Base-by-base conservation (phyloP, 192 early-diverging fungal genomes). In the Podila epigama region DNA sequence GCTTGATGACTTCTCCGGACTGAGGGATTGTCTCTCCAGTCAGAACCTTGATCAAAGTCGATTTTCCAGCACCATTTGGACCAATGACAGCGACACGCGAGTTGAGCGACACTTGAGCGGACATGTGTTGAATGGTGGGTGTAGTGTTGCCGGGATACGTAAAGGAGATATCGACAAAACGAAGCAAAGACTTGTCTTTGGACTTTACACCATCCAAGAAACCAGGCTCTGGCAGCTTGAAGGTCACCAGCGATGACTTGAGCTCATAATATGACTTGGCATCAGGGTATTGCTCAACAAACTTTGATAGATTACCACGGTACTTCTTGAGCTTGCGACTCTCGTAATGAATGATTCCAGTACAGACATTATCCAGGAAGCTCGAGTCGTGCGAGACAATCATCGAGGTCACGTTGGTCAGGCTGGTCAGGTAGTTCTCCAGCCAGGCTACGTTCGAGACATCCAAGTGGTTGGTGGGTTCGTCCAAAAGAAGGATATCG, bases 381-480 rank as follows among this genome's bases (percentile, higher is more conserved):
- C 88, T 83, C 52, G 91, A 89, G 81, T 94, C 92, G 90, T 94
- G 92, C 51, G 92, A 94, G 60, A 93, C 92, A 52, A 93, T 91
- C 83, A 93, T 87, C 40, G 86, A 90, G 62, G 92, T 93, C 42
- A 93, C 90, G 69, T 83, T 85, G 67, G 81, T 83, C 58, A 91
- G 80, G 55, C 79, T 78, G 61, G 68, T 79, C 62, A 94, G 86
- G 83, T 92, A 93, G 81, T 92, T 85, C 67, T 86, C 86, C 63
- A 82, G 70, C 82, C 81, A 83, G 35, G 83, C 81, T 20, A 82
- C 79, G 41, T 82, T 81, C 34, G 77, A 52, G 66, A 91, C 87
- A 79, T 92, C 89, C 81, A 94, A 88, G 79, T 92, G 89, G 82
- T 93, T 92, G 52, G 90, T 92, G 56, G 92, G 92, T 79, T 94